phyloP scores from a whole-genome alignment of 2,329 filamentous ascomycete genomes.

The Xylaria multiplex region DNA sequence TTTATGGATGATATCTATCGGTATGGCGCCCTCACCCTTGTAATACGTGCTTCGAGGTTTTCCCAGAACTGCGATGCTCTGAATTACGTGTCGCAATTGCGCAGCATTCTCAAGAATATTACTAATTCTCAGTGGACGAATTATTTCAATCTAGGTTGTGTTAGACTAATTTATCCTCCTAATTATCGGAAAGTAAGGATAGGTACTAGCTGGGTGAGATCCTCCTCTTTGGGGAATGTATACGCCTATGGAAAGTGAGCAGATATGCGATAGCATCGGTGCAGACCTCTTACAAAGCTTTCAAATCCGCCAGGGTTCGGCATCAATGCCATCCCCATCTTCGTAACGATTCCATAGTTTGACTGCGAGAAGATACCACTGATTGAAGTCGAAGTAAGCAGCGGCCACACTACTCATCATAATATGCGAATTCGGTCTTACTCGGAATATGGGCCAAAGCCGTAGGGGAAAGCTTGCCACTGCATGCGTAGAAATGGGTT shows the following conservation, averaged over 20 bases:
- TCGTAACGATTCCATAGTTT: conserved; percentile 62
- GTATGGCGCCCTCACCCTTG: conserved; percentile 48
- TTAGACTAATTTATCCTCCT: conserved; percentile 6
- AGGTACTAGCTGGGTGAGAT: conserved; percentile 55
- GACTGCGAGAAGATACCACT: conserved; percentile 60
- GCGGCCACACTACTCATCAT: background rate
- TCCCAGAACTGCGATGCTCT: conserved; percentile 51
- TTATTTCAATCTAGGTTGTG: conserved; percentile 53
- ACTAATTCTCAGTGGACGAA: conserved; percentile 56
- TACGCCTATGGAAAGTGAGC: conserved; percentile 49
- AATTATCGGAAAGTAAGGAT: background rate
- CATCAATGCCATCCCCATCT: conserved; percentile 65
- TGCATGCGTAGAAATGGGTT: background rate
- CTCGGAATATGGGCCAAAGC: conserved; percentile 53
- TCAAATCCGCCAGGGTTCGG: conserved; percentile 61
- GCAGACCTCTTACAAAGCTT: conserved; percentile 46
- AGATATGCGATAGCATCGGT: conserved; percentile 16
- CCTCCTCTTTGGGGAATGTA: conserved; percentile 60
- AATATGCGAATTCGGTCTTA: conserved; percentile 34
- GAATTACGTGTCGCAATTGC: conserved; percentile 50
- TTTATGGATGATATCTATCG: conserved; percentile 47
- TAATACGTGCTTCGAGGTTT: conserved; percentile 50
- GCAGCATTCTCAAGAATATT: conserved; percentile 54
- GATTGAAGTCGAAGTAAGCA: conserved; percentile 18
- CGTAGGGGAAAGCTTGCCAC: conserved; percentile 56